Percentiles rank a stretch among this genome's conserved stretches.
Evolutionary conservation across 441 rosid genomes (phyloP).

Genomic region (Euphorbia schlechtendalii): DNA sequence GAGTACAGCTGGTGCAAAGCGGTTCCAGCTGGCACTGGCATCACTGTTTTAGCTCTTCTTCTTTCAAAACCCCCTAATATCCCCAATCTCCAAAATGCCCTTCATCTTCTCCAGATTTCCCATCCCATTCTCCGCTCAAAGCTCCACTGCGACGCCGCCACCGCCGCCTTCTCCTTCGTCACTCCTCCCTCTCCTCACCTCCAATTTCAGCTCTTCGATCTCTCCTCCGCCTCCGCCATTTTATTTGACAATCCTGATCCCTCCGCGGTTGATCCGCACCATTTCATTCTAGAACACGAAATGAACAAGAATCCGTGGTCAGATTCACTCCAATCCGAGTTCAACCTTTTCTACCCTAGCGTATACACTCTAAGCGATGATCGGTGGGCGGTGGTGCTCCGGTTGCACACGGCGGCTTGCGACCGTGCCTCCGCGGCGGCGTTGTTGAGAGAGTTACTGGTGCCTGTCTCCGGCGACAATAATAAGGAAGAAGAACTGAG

Average conservation of each 20-base stretch:
- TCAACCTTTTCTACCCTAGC: slow-evolving; percentile 37
- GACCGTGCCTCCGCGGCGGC: slow-evolving; percentile 71
- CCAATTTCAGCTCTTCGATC: slow-evolving; percentile 43
- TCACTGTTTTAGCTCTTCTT: slow-evolving; percentile 70
- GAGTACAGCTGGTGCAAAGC: slow-evolving; percentile 91
- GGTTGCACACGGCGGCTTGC: slow-evolving; percentile 62
- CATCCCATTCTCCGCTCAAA: slow-evolving; percentile 72
- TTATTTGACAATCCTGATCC: background rate
- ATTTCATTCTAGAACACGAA: slow-evolving; percentile 63
- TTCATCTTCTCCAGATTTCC: slow-evolving; percentile 18
- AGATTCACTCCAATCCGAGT: slow-evolving; percentile 20
- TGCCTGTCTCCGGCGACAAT: slow-evolving; percentile 20
- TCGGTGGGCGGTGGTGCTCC: slow-evolving; percentile 41
- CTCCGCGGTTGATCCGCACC: slow-evolving; percentile 25
- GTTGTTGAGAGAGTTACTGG: slow-evolving; percentile 39
- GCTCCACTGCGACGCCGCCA: slow-evolving; percentile 37
- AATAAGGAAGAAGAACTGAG: slow-evolving; percentile 15
- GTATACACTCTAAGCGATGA: slow-evolving; percentile 40
- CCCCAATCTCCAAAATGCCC: slow-evolving; percentile 38
- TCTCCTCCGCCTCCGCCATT: slow-evolving; percentile 41
- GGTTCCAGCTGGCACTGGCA: slow-evolving; percentile 67
- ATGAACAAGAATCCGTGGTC: slow-evolving; percentile 57
- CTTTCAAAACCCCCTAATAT: slow-evolving; percentile 39
- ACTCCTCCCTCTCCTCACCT: slow-evolving; percentile 37
- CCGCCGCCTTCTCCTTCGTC: slow-evolving; percentile 47